Conservation (phyloP, 257 asterid genomes). For the Plectranthus barbatus region DNA sequence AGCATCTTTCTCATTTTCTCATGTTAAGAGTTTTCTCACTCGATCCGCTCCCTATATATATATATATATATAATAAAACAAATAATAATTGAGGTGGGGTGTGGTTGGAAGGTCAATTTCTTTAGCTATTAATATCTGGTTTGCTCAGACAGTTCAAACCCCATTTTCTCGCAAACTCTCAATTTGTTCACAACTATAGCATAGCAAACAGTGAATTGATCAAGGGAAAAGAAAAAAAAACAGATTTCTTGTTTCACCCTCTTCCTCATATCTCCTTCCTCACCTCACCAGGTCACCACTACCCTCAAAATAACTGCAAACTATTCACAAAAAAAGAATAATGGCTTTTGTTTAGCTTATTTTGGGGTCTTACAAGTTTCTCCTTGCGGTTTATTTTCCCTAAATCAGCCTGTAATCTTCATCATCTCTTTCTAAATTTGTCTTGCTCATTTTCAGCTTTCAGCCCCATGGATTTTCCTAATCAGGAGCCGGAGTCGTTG, state of each 20-base stretch:
- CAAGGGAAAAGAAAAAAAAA: constrained; percentile 7
- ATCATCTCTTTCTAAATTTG: constrained; percentile 18
- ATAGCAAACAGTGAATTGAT: constrained; percentile 15
- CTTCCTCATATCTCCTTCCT: background rate
- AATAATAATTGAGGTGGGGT: background rate
- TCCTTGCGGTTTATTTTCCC: constrained; percentile 1
- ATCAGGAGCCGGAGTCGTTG: constrained; percentile 43
- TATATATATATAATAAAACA: no score
- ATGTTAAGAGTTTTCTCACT: no score
- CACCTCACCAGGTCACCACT: constrained; percentile 29
- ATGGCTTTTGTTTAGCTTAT: constrained; percentile 29
- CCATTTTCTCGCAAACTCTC: constrained; percentile 66
- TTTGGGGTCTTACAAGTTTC: constrained; percentile 23
- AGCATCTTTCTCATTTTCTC: no score
- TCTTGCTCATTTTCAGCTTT: constrained; percentile 51
- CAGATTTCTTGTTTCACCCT: constrained; percentile 22
- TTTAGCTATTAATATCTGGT: no score
- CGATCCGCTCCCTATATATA: no score
- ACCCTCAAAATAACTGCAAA: constrained; percentile 18
- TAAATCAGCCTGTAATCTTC: constrained; percentile 9
- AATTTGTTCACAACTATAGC: constrained; percentile 23
- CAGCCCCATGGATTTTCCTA: constrained; percentile 44
- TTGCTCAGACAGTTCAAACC: constrained; percentile 28
- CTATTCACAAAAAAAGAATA: background rate
- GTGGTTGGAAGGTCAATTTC: constrained; percentile 10